Evolutionary conservation across 2,329 filamentous ascomycete genomes (phyloP), one percentile per base, ranked within the genome.

Genomic region (Lasiodiplodia gonubiensis): DNA sequence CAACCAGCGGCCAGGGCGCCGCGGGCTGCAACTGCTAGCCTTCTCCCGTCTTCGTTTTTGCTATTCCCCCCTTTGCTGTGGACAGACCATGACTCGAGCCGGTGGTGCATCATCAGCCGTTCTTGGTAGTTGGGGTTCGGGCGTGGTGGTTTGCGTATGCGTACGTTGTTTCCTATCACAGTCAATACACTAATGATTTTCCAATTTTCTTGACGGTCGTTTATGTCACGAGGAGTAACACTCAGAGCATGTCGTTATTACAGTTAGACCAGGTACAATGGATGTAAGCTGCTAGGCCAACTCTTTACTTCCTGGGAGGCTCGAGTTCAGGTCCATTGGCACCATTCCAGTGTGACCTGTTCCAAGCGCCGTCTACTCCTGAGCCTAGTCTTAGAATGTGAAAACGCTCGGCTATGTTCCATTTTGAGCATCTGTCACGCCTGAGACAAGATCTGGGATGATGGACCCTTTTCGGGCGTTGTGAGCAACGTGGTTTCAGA

Each of bases 21-120:
- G 84, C 84, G 23, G 85, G 83, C 68, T 92, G 89, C 82, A 87
- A 88, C 75, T 91, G 89, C 78, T 92, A 85, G 81, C 73, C 25
- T 14, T 8, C 6, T 61, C 48, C 21, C 46, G 27, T 27, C 23
- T 42, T 52, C 37, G 30, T 66, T 48, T 67, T 61, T 55, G 54
- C 42, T 67, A 61, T 67, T 67, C 65, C 65, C 65, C 54, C 65
- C 48, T 67, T 67, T 67, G 64, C 52, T 66, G 35, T 55, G 53
- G 63, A 46, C 52, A 49, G 63, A 48, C 48, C 63, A 46, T 33
- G 39, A 37, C 52, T 48, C 51, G 63, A 59, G 64, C 51, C 25
- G 63, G 53, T 48, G 39, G n/a, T 55, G 52, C 33, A 25, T 55
- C 51, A 57, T 60, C 64, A 67, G 65, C 60, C 65, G 53, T 35